Evolutionary conservation across 2,329 filamentous ascomycete species (phyloP), one percentile per base, ranked within the genome.

Genomic region (Phoma sp.): DNA sequence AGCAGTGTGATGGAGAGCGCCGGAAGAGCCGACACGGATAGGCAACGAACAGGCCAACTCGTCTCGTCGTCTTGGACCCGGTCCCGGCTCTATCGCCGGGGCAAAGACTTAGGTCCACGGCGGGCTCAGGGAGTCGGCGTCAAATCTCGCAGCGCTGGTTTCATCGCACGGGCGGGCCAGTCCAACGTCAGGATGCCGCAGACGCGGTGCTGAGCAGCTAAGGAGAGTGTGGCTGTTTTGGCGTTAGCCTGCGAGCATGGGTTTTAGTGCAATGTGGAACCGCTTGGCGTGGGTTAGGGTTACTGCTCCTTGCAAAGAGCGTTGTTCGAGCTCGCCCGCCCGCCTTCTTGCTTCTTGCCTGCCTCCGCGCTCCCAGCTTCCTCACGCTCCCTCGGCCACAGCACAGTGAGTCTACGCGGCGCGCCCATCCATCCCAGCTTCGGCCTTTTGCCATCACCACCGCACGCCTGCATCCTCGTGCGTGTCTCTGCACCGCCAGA

Each of bases 31-130:
- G 51, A 61, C 53, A 58, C 48, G 60, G 64, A 64, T 61, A 57
- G 64, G 59, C 59, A 46, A 61, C 61, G 61, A 65, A 65, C 60
- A 57, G 55, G 57, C 58, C 58, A 43, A 62, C 59, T 66, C 60
- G 55, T 49, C 52, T 56, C 63, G 45, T 51, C 17, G 17, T 17
- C 17, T 17, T 17, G 17, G 17, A 17, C 17, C 17, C 17, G 17
- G 17, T 17, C 17, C 17, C 17, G 17, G 17, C 17, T 17, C 17
- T 17, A 17, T 17, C 17, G 17, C 58, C 36, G 47, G 44, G 54
- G 39, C 54, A 51, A 50, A 55, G 33, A 54, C 54, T 44, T 37
- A 50, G 57, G 51, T 56, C 47, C 35, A 24, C 41, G 36, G 12
- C 33, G 33, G 40, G 51, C 39, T 50, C 45, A 55, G 45, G 39